Evolutionary conservation across 1,139 yeast species (phyloP).

Genomic region (Saccharomyces hybrid): DNA sequence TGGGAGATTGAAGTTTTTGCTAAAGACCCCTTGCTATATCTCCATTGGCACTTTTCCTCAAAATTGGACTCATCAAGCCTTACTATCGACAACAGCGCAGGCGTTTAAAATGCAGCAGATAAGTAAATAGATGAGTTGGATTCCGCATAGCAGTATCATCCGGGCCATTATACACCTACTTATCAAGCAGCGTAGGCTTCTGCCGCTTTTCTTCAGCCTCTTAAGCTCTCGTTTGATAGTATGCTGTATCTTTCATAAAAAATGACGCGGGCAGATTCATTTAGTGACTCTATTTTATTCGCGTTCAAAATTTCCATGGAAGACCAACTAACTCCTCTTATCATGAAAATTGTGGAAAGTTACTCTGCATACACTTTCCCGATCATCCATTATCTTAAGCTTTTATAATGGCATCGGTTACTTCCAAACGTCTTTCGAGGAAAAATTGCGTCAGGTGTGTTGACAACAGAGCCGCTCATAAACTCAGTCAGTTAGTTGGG

Average conservation of each 20-base stretch:
- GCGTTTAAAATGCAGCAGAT: too few relatives aligned
- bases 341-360: background rate
- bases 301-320: background rate
- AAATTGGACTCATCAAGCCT: too few relatives aligned
- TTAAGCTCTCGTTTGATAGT: background rate
- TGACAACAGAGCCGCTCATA: too few relatives aligned
- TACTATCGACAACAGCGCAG: too few relatives aligned
- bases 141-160: too few relatives aligned
- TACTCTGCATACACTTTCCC: background rate
- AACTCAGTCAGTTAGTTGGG: background rate
- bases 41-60: too few relatives aligned
- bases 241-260: background rate
- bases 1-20: too few relatives aligned
- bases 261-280: background rate
- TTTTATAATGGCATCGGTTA: background rate
- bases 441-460: background rate
- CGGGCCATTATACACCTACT: background rate
- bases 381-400: background rate
- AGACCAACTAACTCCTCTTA: background rate
- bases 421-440: background rate
- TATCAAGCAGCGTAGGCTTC: too few relatives aligned
- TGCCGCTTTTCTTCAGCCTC: background rate
- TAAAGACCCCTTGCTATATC: too few relatives aligned
- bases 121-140: too few relatives aligned
- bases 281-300: background rate